Conservation (phyloP, 306 rosid genomes). For the Spatholobus suberectus region DNA sequence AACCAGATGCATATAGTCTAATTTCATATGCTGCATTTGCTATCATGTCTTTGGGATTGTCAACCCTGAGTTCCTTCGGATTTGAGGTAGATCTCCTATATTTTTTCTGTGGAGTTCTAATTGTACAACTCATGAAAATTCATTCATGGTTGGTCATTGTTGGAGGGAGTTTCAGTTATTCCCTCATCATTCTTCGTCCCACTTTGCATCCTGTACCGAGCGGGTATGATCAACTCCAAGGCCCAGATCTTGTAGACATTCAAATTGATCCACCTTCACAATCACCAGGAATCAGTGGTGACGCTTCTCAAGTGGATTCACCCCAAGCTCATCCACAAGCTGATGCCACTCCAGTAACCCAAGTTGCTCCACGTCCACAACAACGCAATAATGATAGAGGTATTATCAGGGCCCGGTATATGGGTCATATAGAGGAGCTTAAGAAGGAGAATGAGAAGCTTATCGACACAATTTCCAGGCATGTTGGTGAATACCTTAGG, state of each 20-base stretch:
- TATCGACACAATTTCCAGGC: neutral
- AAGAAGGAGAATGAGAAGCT: neutral
- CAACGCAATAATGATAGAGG: neutral
- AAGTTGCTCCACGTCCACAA: neutral
- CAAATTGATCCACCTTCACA: neutral
- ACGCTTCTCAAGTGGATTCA: too few relatives aligned
- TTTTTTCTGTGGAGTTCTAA: neutral
- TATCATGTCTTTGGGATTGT: conserved; percentile 11
- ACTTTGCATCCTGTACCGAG: neutral
- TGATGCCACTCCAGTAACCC: too few relatives aligned
- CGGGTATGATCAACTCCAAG: neutral
- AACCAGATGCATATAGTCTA: conserved; percentile 7
- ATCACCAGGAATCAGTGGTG: neutral
- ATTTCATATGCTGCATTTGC: neutral
- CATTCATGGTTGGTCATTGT: neutral
- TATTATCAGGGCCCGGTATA: too few relatives aligned
- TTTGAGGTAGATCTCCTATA: neutral
- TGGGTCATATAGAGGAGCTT: neutral
- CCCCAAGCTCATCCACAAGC: neutral
- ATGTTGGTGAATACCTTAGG: neutral
- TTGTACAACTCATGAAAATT: neutral
- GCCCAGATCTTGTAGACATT: neutral
- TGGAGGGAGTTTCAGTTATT: conserved; percentile 14
- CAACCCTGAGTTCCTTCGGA: neutral
- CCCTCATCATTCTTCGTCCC: neutral